Conservation (phyloP, 73 alveolate genomes). For the Tetrahymena malaccensis region DNA sequence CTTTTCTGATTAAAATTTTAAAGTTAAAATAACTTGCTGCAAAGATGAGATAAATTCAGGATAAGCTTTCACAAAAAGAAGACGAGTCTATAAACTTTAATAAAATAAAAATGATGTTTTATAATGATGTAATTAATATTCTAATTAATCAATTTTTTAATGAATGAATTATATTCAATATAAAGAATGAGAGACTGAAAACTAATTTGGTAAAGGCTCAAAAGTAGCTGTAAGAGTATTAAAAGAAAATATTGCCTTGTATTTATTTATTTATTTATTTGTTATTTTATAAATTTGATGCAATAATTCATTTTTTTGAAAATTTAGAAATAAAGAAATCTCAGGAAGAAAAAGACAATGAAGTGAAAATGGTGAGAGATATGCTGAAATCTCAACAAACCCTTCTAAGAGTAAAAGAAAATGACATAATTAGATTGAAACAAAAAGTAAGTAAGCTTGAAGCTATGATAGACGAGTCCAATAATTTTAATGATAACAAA, state of each 20-base stretch:
- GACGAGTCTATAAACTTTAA: not conserved
- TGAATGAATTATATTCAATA: not conserved
- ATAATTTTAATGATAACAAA: not conserved
- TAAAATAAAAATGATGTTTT: not conserved
- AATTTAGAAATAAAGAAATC: not conserved
- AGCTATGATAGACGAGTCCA: not conserved
- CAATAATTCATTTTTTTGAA: not conserved
- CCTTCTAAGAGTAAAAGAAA: not conserved
- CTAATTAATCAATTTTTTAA: not conserved
- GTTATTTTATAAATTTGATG: not conserved
- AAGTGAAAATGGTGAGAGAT: not conserved
- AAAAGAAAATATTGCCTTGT: not conserved
- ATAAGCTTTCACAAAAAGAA: not conserved
- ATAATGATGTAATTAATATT: not conserved
- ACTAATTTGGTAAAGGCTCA: not conserved
- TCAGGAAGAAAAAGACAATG: not conserved
- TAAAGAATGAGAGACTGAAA: not conserved
- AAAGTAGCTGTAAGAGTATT: not conserved
- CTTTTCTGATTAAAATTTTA: not conserved
- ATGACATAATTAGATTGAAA: not conserved
- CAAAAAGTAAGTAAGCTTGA: not conserved
- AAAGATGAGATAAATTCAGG: not conserved
- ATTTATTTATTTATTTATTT: no score
- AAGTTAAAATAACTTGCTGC: not conserved
- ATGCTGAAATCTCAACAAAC: not conserved